Conservation (phyloP, 2,329 filamentous ascomycete genomes). For the Fusarium ambrosium region DNA sequence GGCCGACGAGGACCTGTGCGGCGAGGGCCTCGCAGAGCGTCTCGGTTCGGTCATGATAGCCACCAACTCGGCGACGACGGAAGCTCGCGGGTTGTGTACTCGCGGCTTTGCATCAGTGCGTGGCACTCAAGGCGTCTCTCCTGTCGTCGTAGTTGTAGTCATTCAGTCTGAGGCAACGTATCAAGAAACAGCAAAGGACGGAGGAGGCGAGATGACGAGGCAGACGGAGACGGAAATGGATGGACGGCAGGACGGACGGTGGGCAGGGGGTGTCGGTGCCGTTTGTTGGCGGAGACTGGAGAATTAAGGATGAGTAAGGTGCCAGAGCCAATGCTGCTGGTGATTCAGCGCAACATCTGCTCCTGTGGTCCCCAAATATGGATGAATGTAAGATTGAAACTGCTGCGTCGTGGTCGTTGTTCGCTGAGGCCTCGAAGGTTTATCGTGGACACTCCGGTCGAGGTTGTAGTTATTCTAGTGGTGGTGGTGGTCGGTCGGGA, state of each 20-base stretch:
- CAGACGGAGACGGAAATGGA: conserved; percentile 23
- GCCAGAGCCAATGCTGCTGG: conserved; percentile 18
- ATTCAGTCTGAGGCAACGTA: conserved; percentile 30
- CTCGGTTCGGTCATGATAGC: conserved; percentile 54
- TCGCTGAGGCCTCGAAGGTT: not conserved
- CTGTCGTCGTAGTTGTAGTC: conserved; percentile 30
- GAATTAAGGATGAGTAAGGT: conserved; percentile 33
- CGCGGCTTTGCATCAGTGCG: conserved; percentile 52
- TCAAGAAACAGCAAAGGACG: conserved; percentile 29
- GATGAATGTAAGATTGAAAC: conserved; percentile 9
- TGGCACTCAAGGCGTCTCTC: conserved; percentile 34
- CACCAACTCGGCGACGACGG: conserved; percentile 51
- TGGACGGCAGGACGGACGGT: conserved; percentile 26
- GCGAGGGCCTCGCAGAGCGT: conserved; percentile 49
- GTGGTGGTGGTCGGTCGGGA: conserved; percentile 10
- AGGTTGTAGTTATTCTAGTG: conserved; percentile 27
- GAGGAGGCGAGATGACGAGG: conserved; percentile 35
- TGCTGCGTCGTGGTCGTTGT: conserved; percentile 19
- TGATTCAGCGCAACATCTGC: conserved; percentile 3
- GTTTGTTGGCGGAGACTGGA: conserved; percentile 27
- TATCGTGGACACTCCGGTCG: conserved; percentile 29
- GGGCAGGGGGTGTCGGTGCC: conserved; percentile 15
- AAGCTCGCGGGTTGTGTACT: conserved; percentile 46
- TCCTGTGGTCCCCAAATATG: not conserved
- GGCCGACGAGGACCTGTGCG: conserved; percentile 62